phyloP scores from a whole-genome alignment of 371 early-diverging fungal species.

The Umbelopsis sp. region DNA sequence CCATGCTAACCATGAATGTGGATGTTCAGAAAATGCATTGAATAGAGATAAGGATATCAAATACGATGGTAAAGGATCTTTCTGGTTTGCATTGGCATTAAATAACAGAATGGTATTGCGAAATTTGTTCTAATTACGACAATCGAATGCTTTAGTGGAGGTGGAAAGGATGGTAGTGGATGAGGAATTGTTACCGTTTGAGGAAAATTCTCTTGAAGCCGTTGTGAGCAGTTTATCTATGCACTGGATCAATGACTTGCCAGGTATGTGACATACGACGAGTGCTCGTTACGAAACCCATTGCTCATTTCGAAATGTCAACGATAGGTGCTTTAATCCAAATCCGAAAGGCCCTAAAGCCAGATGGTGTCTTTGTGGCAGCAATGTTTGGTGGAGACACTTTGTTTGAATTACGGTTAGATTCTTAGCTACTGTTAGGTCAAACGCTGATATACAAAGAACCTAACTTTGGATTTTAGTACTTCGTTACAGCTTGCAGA shows the following conservation, averaged over 20 bases:
- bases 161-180: constrained; percentile 81
- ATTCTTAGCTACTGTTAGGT: background rate
- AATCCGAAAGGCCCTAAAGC: constrained; percentile 77
- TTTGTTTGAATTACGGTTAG: constrained; percentile 81
- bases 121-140: too few relatives aligned
- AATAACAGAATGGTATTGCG: too few relatives aligned
- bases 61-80: constrained; percentile 58
- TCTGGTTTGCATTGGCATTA: background rate
- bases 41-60: constrained; percentile 63
- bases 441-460: background rate
- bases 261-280: constrained; percentile 55
- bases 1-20: background rate
- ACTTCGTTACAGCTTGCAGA: constrained; percentile 93
- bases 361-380: constrained; percentile 92
- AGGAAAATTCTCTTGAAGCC: constrained; percentile 82
- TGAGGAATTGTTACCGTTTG: constrained; percentile 83
- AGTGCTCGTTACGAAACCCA: background rate
- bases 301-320: background rate
- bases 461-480: constrained; percentile 36
- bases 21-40: constrained; percentile 63
- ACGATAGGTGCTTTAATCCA: constrained; percentile 75
- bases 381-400: constrained; percentile 95
- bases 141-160: constrained; percentile 50
- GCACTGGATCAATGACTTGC: constrained; percentile 97
- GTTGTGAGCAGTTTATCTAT: constrained; percentile 84